Evolutionary conservation across 2,329 filamentous ascomycete species (phyloP).

Genomic region (Lasiodiplodia gonubiensis): DNA sequence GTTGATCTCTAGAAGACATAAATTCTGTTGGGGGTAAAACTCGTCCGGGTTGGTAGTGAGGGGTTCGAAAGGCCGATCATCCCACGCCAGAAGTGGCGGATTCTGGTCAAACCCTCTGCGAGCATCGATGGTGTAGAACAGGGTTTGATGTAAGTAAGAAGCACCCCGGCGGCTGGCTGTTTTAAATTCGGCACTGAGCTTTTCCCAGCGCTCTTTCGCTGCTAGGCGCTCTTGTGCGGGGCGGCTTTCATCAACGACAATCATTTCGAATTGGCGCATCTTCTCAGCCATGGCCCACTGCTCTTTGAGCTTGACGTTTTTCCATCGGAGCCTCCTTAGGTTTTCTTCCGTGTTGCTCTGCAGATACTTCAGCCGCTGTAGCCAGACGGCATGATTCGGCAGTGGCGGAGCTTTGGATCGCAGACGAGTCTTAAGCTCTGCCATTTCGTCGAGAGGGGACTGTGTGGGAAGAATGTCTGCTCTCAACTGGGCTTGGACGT

Average conservation of each 20-base stretch:
- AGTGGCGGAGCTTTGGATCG: not conserved
- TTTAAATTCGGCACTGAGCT: not conserved
- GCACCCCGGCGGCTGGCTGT: too few species aligned
- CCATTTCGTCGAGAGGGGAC: not conserved
- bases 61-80: conserved; percentile 73
- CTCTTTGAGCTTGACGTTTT: not conserved
- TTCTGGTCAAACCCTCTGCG: conserved; percentile 57
- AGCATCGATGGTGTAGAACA: conserved; percentile 50
- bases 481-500: not conserved
- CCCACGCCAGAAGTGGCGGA: conserved; percentile 67
- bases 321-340: not conserved
- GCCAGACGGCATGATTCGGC: not conserved
- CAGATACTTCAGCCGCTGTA: not conserved
- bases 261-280: not conserved
- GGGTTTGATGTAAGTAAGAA: not conserved
- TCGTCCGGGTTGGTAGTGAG: conserved; percentile 64
- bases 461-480: conserved; percentile 30
- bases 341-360: not conserved
- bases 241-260: conserved; percentile 1
- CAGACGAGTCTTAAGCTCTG: not conserved
- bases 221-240: conserved; percentile 10
- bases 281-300: not conserved
- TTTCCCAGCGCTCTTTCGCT: conserved; percentile 14
- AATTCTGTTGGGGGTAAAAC: conserved; percentile 67
- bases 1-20: conserved; percentile 70